These are phyloP conservation scores for Moesziomyces antarcticus DNA, from an alignment of 1,284 basidiomycete genomes.

Conservation along the genomic window DNA sequence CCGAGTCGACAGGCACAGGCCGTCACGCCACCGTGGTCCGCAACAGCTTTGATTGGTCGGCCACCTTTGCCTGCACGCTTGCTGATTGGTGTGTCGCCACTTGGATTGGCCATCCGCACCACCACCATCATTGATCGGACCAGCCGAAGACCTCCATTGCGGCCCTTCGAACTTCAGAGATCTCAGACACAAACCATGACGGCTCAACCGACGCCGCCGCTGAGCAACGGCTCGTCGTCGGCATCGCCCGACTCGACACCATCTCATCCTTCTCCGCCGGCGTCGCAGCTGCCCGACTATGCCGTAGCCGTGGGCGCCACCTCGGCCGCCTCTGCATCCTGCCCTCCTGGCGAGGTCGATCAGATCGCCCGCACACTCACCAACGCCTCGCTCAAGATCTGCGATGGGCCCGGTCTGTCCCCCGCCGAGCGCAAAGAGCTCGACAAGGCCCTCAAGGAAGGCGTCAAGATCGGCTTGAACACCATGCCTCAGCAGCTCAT, in stretches of 20 bases:
- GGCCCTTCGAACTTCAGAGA: no score
- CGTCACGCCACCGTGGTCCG: no score
- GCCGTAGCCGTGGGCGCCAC: conserved; percentile 7
- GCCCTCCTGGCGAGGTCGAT: conserved; percentile 9
- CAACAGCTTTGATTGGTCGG: no score
- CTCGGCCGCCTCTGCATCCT: not conserved
- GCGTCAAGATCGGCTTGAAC: conserved; percentile 27
- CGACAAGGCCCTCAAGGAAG: conserved; percentile 28
- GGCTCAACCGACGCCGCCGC: conserved; percentile 20
- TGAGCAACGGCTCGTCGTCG: conserved; percentile 25
- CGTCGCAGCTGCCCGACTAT: conserved; percentile 26
- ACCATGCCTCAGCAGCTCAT: conserved; percentile 6
- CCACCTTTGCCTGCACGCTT: no score
- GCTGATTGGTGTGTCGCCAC: no score
- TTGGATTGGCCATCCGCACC: no score
- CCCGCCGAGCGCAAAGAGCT: conserved; percentile 31
- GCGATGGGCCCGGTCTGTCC: conserved; percentile 33
- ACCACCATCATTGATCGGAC: no score
- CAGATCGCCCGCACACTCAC: conserved; percentile 17
- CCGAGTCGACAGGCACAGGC: no score
- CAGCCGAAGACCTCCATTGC: no score
- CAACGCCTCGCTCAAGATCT: conserved; percentile 30
- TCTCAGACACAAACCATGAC: conserved; percentile 5
- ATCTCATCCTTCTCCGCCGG: conserved; percentile 1
- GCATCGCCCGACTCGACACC: conserved; percentile 11